Evolutionary conservation across 345 rosid genomes (phyloP).

Genomic region (Linum tenue): DNA sequence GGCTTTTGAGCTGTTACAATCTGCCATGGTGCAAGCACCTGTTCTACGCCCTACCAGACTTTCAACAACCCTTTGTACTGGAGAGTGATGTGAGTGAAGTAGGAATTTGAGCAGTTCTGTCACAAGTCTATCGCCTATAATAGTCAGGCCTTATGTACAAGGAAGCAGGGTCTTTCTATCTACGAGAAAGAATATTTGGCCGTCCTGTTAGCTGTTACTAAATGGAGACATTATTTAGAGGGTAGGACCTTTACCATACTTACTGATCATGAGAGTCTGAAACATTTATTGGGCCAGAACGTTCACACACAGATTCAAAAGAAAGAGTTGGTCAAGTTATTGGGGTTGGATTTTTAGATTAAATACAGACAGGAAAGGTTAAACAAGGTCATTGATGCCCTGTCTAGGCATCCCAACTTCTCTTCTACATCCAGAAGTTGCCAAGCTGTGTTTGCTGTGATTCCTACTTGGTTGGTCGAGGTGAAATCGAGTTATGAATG

Average conservation of each 20-base stretch:
- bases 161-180: not conserved
- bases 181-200: not conserved
- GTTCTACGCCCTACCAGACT: not conserved
- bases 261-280: not conserved
- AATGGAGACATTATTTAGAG: not conserved
- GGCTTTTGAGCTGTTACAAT: not conserved
- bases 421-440: not conserved
- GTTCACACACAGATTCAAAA: not conserved
- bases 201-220: not conserved
- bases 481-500: not conserved
- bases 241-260: not conserved
- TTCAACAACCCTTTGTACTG: not conserved
- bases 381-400: too few relatives aligned
- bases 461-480: not conserved
- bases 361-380: not conserved
- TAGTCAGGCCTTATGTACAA: not conserved
- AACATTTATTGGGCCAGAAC: not conserved
- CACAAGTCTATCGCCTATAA: slow-evolving; percentile 1
- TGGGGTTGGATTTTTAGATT: not conserved
- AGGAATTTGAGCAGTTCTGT: not conserved
- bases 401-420: not conserved
- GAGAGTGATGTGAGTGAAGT: not conserved
- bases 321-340: not conserved
- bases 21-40: not conserved
- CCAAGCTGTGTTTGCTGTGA: not conserved